These are phyloP conservation scores for Colletotrichum limetticola DNA, from an alignment of 2,329 filamentous ascomycete species.

Conservation along the genomic window DNA sequence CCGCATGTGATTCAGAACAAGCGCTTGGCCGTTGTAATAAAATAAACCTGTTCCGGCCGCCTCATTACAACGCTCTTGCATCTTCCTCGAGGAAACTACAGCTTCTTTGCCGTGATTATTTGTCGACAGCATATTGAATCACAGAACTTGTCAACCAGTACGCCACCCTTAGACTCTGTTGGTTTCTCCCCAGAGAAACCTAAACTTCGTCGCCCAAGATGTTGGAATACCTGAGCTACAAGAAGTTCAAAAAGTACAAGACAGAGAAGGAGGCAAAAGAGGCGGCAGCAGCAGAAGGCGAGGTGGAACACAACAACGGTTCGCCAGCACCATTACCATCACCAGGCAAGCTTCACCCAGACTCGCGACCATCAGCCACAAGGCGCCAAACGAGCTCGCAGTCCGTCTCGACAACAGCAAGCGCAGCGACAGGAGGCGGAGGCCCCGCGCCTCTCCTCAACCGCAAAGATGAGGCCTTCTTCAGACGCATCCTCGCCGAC, in stretches of 20 bases:
- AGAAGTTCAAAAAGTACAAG: constrained; percentile 70
- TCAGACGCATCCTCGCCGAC: constrained; percentile 62
- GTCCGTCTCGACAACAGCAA: constrained; percentile 33
- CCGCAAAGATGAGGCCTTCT: constrained; percentile 67
- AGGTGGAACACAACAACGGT: constrained; percentile 28
- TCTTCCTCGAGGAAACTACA: neutral
- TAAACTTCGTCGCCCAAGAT: constrained; percentile 47
- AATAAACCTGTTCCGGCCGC: constrained; percentile 22
- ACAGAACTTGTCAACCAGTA: constrained; percentile 34
- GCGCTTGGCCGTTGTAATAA: constrained; percentile 29
- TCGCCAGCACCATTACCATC: constrained; percentile 3
- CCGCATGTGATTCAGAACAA: constrained; percentile 32
- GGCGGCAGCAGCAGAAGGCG: constrained; percentile 38
- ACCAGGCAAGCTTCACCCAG: constrained; percentile 1
- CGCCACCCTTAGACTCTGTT: too few species aligned
- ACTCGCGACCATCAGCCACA: constrained; percentile 26
- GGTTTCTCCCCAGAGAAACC: neutral
- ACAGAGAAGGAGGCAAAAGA: constrained; percentile 56
- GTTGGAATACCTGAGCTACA: constrained; percentile 72
- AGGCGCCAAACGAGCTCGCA: constrained; percentile 37
- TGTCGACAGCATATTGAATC: neutral
- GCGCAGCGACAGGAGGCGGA: constrained; percentile 40
- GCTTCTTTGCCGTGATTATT: neutral
- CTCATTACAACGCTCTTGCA: neutral
- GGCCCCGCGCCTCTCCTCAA: constrained; percentile 59